Percentiles rank a stretch among this genome's conserved stretches.
These are phyloP conservation scores for Exophiala aquamarina DNA, from an alignment of 2,329 filamentous ascomycete genomes.

Conservation along the genomic window DNA sequence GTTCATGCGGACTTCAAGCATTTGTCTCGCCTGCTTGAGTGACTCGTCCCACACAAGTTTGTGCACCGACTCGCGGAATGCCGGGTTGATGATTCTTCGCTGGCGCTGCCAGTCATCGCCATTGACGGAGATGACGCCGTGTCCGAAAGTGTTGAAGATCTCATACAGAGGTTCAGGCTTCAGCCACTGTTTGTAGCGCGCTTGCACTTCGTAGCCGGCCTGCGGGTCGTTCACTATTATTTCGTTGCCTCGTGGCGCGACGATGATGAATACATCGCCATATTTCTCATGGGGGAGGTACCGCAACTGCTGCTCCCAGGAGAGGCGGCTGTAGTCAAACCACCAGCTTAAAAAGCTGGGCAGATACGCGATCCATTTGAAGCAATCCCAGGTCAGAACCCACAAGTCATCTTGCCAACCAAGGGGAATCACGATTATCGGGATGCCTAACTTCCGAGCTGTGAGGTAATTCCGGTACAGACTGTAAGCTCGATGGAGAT, in stretches of 20 bases:
- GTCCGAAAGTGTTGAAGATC: conserved; percentile 21
- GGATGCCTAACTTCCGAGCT: conserved; percentile 18
- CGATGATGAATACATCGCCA: conserved; percentile 18
- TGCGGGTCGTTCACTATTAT: conserved; percentile 18
- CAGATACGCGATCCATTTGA: conserved; percentile 7
- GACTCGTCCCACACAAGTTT: conserved; percentile 41
- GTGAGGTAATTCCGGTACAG: conserved; percentile 18
- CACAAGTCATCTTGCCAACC: conserved; percentile 18
- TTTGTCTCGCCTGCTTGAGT: conserved; percentile 33
- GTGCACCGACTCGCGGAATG: conserved; percentile 47
- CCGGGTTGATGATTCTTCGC: conserved; percentile 41
- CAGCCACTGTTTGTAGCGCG: conserved; percentile 16
- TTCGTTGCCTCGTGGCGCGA: conserved; percentile 14
- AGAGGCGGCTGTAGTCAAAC: conserved; percentile 10
- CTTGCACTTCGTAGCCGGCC: conserved; percentile 11
- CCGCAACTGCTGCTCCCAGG: conserved; percentile 15
- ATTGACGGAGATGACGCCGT: conserved; percentile 18
- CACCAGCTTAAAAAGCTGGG: conserved; percentile 6
- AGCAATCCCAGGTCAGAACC: conserved; percentile 6
- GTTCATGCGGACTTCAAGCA: conserved; percentile 26
- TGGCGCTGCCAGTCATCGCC: conserved; percentile 44
- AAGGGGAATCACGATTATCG: conserved; percentile 17
- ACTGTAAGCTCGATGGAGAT: conserved; percentile 2
- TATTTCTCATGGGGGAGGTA: conserved; percentile 6
- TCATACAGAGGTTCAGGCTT: conserved; percentile 17